phyloP scores from a whole-genome alignment of 257 asterid species.

The Plectranthus barbatus region DNA sequence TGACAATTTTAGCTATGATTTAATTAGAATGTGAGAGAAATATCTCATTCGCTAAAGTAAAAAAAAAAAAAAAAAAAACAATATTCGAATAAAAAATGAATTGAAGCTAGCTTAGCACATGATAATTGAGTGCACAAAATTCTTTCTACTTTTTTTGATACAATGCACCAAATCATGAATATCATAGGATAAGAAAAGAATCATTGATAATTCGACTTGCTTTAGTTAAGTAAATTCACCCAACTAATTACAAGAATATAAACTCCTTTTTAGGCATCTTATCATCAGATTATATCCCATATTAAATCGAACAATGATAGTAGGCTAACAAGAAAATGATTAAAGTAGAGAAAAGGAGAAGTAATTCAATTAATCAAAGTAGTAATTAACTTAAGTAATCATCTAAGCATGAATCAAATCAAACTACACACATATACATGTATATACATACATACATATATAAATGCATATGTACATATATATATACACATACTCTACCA shows the following conservation, averaged over 20 bases:
- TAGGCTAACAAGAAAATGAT: not conserved
- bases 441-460: not conserved
- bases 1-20: not conserved
- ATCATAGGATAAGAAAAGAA: not conserved
- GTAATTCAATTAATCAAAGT: not conserved
- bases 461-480: not conserved
- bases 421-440: not conserved
- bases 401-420: not conserved
- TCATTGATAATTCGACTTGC: not conserved
- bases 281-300: not conserved
- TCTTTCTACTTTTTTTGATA: not conserved
- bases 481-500: not conserved
- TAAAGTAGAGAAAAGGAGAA: not conserved
- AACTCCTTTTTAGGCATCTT: not conserved
- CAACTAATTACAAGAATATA: not conserved
- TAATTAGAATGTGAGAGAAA: not conserved
- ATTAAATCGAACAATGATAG: no score
- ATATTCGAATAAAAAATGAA: not conserved
- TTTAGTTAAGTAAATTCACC: not conserved
- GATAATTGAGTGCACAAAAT: constrained; percentile 1
- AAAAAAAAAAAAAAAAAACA: not conserved
- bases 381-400: not conserved
- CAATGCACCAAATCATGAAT: not conserved
- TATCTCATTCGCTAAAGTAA: not conserved
- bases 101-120: not conserved